A percentile compares a stretch with the other conserved stretches of the same genome.
Conservation (phyloP, 352 stramenopile genomes). For the Phytopythium montanum region DNA sequence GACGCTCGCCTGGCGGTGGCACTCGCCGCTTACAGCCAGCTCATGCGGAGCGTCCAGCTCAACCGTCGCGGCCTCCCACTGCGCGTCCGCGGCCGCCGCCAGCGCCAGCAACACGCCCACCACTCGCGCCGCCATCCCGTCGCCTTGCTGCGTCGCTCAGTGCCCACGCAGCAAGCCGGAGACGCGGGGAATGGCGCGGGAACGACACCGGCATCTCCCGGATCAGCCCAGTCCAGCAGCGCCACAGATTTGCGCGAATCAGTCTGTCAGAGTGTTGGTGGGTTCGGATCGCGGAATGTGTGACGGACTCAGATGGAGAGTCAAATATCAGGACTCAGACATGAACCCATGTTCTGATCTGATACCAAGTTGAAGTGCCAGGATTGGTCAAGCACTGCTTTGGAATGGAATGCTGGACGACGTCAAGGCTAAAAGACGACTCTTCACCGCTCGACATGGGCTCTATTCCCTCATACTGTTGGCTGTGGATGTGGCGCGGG, state of each 20-base stretch:
- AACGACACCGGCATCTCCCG: neutral
- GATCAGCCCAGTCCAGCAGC: neutral
- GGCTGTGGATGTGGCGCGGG: no score
- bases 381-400: no score
- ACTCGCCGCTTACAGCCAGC: conserved; percentile 5
- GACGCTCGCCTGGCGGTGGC: conserved; percentile 13
- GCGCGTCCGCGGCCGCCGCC: neutral
- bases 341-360: neutral
- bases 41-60: neutral
- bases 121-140: neutral
- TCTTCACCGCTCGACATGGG: neutral
- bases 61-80: conserved; percentile 2
- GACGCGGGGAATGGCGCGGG: neutral
- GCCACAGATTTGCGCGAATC: neutral
- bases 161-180: neutral
- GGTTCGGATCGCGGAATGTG: neutral
- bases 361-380: neutral
- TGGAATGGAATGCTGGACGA: neutral
- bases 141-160: neutral
- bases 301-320: neutral
- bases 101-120: conserved; percentile 1
- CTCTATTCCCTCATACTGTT: neutral
- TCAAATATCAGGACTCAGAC: conserved; percentile 4
- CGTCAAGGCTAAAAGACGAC: neutral
- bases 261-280: conserved; percentile 4